Base-by-base conservation (phyloP, 2,329 filamentous ascomycete genomes). In the Ascochyta lentis region DNA sequence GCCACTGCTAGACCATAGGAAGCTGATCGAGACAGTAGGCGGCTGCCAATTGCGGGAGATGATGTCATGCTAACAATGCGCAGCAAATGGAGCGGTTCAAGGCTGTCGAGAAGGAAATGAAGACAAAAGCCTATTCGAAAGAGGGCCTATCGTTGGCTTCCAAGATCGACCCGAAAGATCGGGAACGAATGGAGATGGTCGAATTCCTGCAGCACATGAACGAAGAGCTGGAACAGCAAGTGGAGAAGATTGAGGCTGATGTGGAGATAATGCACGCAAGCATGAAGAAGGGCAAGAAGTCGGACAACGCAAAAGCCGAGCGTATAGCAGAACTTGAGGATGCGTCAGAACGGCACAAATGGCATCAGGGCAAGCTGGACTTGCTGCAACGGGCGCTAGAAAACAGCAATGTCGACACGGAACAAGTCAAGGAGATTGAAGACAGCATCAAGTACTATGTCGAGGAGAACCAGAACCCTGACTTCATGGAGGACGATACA, bases 31-130 rank as follows among this genome's bases (percentile, higher is more conserved):
- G 84, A 96, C 93, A 81, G 94, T 98, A 81, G 68, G 86, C 49
- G 49, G 40, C 45, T 56, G 39, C 24, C 38, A 39, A 41, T 40
- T 16, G 51, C 35, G 35, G 38, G 27, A 27, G 24, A 42, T 59
- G 49, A 61, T 55, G 45, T 56, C 54, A 50, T 61, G 64, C 75
- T 77, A 65, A 78, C 67, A 49, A 43, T 56, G 56, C 79, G 76
- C 79, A 95, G 91, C 89, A 94, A 90, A 99, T 99, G 95, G 95
- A 99, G 80, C 92, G 92, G 71, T 99, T 99, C 86, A 99, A 99
- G 81, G 94, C 93, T n/a, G 95, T 99, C 49, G 95, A 99, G 79
- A 99, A 99, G 83, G 95, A 96, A 72, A 98, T 99, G 95, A 99
- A 99, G 83, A 99, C 95, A 54, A 99, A 99, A 78, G 95, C 95